These are phyloP conservation scores for Parasarocladium wereldwijsianum DNA, from an alignment of 2,329 filamentous ascomycete genomes.

Conservation along the genomic window DNA sequence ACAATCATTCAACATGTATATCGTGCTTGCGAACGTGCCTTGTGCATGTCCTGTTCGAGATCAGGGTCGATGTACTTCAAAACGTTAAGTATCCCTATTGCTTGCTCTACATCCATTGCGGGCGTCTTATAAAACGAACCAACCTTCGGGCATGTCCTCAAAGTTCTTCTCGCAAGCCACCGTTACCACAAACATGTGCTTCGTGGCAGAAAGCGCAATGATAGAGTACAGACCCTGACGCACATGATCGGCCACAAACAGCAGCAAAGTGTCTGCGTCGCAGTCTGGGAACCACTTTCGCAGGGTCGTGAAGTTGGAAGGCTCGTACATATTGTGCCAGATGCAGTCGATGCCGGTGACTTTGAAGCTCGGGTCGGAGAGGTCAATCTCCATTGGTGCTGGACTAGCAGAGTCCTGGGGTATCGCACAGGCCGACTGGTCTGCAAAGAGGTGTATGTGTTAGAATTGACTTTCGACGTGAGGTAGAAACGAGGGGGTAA, in stretches of 20 bases:
- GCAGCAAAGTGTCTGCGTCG: conserved; percentile 3
- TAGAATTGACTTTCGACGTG: too few species aligned
- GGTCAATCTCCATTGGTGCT: background rate
- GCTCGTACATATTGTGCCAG: conserved; percentile 5
- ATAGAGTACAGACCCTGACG: conserved; percentile 6
- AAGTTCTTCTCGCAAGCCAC: conserved; percentile 5
- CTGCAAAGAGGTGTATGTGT: too few species aligned
- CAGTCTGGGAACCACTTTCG: conserved; percentile 4
- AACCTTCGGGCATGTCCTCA: conserved; percentile 5
- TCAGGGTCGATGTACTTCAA: too few species aligned
- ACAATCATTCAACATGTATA: too few species aligned
- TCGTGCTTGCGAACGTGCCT: too few species aligned
- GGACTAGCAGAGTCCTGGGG: too few species aligned
- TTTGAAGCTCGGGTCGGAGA: conserved; percentile 1
- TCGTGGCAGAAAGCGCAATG: conserved; percentile 3
- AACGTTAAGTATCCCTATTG: background rate
- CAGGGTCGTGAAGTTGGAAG: conserved; percentile 3
- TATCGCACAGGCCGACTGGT: too few species aligned
- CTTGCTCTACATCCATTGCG: background rate
- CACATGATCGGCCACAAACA: conserved; percentile 4
- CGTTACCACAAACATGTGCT: conserved; percentile 5
- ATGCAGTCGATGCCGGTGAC: conserved; percentile 5
- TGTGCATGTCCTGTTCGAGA: too few species aligned
- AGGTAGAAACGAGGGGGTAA: too few species aligned
- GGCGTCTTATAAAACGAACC: conserved; percentile 1